Base-by-base conservation (phyloP, 495 filamentous ascomycete species). In the Cudoniella acicularis region DNA sequence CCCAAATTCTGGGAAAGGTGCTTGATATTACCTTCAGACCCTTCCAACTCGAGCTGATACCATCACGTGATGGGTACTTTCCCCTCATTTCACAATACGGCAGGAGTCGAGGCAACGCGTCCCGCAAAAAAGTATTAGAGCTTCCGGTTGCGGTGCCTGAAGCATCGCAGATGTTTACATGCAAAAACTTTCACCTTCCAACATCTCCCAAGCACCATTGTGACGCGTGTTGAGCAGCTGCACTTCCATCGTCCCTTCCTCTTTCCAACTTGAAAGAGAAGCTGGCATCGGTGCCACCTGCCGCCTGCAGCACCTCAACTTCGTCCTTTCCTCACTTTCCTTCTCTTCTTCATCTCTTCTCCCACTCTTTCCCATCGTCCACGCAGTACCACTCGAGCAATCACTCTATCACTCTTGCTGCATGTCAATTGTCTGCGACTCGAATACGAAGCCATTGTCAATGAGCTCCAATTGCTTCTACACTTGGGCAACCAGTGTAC, bases 401-500 rank as follows among this genome's bases (percentile, higher is more conserved):
- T 49, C 23, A 6, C 11, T 45, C 8, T 45, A 36, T 36, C 30
- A 36, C 6, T 36, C 30, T 36, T 36, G 30, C 30, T 36, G 30
- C 30, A 13, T 36, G 30, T 36, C 30, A 36, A 36, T 36, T 6
- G 30, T 6, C 30, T 36, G 30, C 56, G 27, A 53, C 43, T n/a
- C 23, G 3, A 17, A 18, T 11, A 52, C 49, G 51, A 27, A 57
- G 30, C 53, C 61, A 57, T 40, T 47, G 27, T 18, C 17, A 40
- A 16, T 17, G 43, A 54, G 58, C 57, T 45, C 36, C 53, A 36
- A 60, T 57, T 64, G 57, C 62, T 61, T n/a, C 55, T 6, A 36
- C 4, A 13, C 30, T 36, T 36, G 4, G 6, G 30, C 13, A 13
- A 4, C 30, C 30, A 6, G 4, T 13, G 30, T 36, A 13, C 30